phyloP scores from a whole-genome alignment of 345 rosid genomes.

The Laguncularia racemosa region DNA sequence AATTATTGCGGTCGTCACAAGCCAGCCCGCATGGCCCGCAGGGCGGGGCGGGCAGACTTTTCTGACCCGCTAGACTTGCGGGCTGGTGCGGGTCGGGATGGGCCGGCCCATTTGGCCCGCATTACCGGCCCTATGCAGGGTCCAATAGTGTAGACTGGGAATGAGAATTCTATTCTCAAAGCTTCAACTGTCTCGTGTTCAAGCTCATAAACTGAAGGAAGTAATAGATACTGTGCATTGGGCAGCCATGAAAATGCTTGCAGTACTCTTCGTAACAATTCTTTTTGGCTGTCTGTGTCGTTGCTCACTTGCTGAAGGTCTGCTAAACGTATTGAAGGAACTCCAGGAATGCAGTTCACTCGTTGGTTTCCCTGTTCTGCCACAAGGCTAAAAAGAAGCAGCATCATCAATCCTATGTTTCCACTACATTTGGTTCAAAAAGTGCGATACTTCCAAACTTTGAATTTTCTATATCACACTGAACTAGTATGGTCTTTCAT shows the following conservation, averaged over 20 bases:
- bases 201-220: constrained; percentile 6
- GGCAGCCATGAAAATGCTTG: background rate
- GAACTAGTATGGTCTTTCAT: no score
- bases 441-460: background rate
- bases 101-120: no score
- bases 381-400: background rate
- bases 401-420: background rate
- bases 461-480: no score
- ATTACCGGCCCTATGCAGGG: no score
- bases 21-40: no score
- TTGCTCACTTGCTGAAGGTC: constrained; percentile 15
- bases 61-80: no score
- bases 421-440: background rate
- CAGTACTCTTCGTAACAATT: background rate
- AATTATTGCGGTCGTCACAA: no score
- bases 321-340: constrained; percentile 16
- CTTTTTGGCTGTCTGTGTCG: background rate
- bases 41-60: no score
- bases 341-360: constrained; percentile 28
- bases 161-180: constrained; percentile 1
- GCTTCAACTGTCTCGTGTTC: constrained; percentile 1
- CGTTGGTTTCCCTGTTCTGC: constrained; percentile 17
- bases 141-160: constrained; percentile 28
- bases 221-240: constrained; percentile 1
- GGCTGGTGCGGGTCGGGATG: no score